Conservation (phyloP, 1,139 yeast species). For the Diutina ranongensis region DNA sequence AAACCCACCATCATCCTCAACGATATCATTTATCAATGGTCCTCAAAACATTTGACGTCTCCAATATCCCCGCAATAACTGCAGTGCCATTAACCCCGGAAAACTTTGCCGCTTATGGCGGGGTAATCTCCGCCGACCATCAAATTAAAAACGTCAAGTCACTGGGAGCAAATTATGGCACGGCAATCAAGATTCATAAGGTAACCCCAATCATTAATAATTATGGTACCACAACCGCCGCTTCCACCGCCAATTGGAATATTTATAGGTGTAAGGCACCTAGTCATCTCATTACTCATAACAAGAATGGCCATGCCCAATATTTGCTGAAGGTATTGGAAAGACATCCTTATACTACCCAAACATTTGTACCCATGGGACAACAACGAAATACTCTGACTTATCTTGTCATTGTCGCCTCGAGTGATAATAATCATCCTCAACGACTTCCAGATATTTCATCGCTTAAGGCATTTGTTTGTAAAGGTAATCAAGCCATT, state of each 20-base stretch:
- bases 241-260: conserved; percentile 62
- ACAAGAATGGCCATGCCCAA: neutral
- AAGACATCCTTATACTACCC: conserved; percentile 85
- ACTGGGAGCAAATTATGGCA: conserved; percentile 80
- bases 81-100: conserved; percentile 32
- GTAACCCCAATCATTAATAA: conserved; percentile 59
- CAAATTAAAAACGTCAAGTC: conserved; percentile 21
- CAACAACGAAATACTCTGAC: conserved; percentile 36
- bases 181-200: conserved; percentile 66
- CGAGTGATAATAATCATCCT: conserved; percentile 25
- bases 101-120: conserved; percentile 31
- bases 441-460: conserved; percentile 47
- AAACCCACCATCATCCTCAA: too few relatives aligned
- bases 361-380: conserved; percentile 87
- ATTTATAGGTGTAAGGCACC: conserved; percentile 78
- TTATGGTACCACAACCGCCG: conserved; percentile 25
- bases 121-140: conserved; percentile 35
- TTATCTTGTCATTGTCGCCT: conserved; percentile 75
- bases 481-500: conserved; percentile 77
- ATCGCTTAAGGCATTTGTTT: conserved; percentile 54
- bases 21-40: neutral
- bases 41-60: neutral
- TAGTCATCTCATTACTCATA: conserved; percentile 34
- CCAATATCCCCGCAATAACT: conserved; percentile 11
- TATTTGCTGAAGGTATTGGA: conserved; percentile 68